Evolutionary conservation across 2,329 filamentous ascomycete species (phyloP), one percentile per base, ranked within the genome.

Genomic region (Nannizziopsis barbatae): DNA sequence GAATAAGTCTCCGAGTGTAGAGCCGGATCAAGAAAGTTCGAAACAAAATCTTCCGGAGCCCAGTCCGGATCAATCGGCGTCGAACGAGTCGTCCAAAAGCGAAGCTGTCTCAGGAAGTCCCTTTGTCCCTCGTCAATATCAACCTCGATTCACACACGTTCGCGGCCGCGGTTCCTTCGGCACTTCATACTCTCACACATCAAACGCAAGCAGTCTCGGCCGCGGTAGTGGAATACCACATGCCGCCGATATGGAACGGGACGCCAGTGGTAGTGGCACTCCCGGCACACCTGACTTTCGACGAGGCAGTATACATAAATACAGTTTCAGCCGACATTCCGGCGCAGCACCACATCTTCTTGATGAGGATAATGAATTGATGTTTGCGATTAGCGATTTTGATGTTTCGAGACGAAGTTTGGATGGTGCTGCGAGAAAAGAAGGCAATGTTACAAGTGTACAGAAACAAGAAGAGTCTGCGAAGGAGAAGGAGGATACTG

Each of bases 371-470:
- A 68, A 71, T 48, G 67, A 67, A 7, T 55, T 71, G 6, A 56
- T 71, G 3, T 71, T 71, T 53, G 65, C 67, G 32, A 71, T 71
- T 68, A 71, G 68, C 49, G 68, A 71, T 45, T 68, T 71, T 47
- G 65, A 66, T 7, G 63, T 57, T 35, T 65, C 67, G 7, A 60
- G 68, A 35, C 63, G 68, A 44, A 70, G 68, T 48, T 54, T 69
- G 18, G 68, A 71, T 50, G 68, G 70, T 53, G 20, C 12, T 10
- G 42, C 20, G n/a, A n/a, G n/a, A 30, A 42, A 49, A n/a, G 33
- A 18, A 32, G 32, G 38, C 2, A 7, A 31, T 7, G 11, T 17
- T 10, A 7, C 33, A 3, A n/a, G 3, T n/a, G 5, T 31, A 37
- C 30, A 36, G 11, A 33, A 39, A 9, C 36, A 40, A 33, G n/a